These are phyloP conservation scores for Eragrostis nindensis DNA, from an alignment of 176 grass and related monocot species.

Conservation along the genomic window DNA sequence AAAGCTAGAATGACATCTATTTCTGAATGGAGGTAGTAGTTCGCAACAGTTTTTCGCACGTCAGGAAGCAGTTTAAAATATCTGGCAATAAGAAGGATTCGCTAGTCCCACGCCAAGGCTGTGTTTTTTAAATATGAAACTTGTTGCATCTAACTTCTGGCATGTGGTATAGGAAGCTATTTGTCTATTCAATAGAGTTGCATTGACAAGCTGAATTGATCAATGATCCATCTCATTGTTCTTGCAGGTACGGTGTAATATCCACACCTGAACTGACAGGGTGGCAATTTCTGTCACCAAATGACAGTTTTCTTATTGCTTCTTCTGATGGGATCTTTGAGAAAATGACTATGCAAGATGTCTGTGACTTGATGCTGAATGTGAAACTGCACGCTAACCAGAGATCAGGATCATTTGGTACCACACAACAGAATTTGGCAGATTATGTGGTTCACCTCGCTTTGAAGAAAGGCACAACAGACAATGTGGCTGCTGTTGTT, in stretches of 20 bases:
- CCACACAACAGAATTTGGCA: conserved; percentile 64
- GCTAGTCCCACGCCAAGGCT: not conserved
- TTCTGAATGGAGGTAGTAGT: not conserved
- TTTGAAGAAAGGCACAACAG: conserved; percentile 83
- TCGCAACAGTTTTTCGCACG: not conserved
- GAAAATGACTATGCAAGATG: conserved; percentile 88
- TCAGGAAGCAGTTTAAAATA: not conserved
- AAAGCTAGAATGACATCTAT: too few species aligned
- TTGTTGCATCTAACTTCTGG: not conserved
- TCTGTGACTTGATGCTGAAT: conserved; percentile 78
- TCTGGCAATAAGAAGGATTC: conserved; percentile 8
- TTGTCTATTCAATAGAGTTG: conserved; percentile 31
- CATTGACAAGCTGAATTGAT: conserved; percentile 29
- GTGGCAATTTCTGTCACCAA: conserved; percentile 74
- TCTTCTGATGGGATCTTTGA: conserved; percentile 91
- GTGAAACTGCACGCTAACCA: conserved; percentile 51
- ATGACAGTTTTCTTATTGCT: conserved; percentile 85
- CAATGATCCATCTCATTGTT: conserved; percentile 31
- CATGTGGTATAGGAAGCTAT: not conserved
- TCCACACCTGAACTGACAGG: conserved; percentile 85
- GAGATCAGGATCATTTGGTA: conserved; percentile 35
- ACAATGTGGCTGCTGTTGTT: conserved; percentile 93
- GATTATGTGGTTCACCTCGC: conserved; percentile 69
- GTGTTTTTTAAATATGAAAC: not conserved
- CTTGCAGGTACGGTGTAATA: conserved; percentile 86